A percentile compares a stretch with the other conserved stretches of the same genome.
These are phyloP conservation scores for Fusarium sp. DNA, from an alignment of 2,329 filamentous ascomycete genomes.

Conservation along the genomic window DNA sequence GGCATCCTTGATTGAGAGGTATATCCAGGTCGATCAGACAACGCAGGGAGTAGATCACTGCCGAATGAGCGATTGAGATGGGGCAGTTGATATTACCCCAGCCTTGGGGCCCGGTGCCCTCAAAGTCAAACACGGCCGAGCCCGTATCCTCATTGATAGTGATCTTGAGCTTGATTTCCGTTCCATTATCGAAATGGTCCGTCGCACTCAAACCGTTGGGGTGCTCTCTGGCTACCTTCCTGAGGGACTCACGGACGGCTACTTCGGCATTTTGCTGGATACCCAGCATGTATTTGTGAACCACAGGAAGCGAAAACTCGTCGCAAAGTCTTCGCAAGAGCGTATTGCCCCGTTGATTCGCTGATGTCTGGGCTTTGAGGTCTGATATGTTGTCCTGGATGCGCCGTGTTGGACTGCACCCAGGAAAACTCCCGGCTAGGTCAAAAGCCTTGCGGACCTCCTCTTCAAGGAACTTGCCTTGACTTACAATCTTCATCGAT, in stretches of 20 bases:
- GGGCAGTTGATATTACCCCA: conserved; percentile 57
- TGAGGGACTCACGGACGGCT: conserved; percentile 53
- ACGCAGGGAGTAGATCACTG: conserved; percentile 58
- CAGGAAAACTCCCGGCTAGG: conserved; percentile 54
- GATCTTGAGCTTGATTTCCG: conserved; percentile 52
- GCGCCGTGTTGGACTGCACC: conserved; percentile 56
- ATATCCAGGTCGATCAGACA: conserved; percentile 56
- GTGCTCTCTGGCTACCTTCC: conserved; percentile 62
- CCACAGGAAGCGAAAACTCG: conserved; percentile 52
- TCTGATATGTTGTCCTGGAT: conserved; percentile 61
- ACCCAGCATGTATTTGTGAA: conserved; percentile 57
- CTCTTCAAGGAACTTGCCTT: conserved; percentile 55
- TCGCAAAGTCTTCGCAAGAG: conserved; percentile 53
- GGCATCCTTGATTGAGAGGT: conserved; percentile 58
- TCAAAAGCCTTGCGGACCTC: conserved; percentile 52
- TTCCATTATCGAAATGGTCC: conserved; percentile 58
- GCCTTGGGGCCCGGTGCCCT: conserved; percentile 54
- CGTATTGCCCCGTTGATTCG: conserved; percentile 59
- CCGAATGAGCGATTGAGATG: conserved; percentile 55
- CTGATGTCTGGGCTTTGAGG: conserved; percentile 61
- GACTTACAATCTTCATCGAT: conserved; percentile 56
- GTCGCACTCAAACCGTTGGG: conserved; percentile 44
- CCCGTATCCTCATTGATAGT: conserved; percentile 51
- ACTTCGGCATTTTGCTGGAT: conserved; percentile 57
- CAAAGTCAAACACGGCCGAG: conserved; percentile 56